These are phyloP conservation scores for Extremus antarcticus DNA, from an alignment of 495 filamentous ascomycete genomes.

Conservation along the genomic window DNA sequence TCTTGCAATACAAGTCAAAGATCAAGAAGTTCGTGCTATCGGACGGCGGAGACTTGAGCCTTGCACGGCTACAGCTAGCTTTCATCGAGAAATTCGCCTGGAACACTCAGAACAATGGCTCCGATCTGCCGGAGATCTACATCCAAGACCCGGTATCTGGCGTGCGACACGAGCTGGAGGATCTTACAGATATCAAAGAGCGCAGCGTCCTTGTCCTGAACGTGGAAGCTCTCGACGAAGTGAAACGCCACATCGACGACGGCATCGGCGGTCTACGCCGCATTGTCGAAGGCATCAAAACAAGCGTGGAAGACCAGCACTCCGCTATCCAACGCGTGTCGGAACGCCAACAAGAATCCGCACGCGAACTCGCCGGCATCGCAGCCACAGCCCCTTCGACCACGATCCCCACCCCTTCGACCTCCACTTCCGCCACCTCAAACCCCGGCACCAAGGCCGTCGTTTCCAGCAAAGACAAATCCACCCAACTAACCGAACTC, in stretches of 20 bases:
- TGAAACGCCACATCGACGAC: slow-evolving; percentile 92
- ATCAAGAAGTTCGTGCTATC: slow-evolving; percentile 91
- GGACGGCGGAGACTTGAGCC: slow-evolving; percentile 72
- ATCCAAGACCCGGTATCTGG: slow-evolving; percentile 93
- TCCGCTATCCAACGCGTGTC: slow-evolving; percentile 75
- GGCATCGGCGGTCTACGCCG: slow-evolving; percentile 69
- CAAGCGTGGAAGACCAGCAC: slow-evolving; percentile 68
- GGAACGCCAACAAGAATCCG: slow-evolving; percentile 79
- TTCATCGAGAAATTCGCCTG: slow-evolving; percentile 99
- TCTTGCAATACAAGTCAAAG: slow-evolving; percentile 90
- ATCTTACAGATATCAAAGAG: slow-evolving; percentile 90
- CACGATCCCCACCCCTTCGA: slow-evolving; percentile 10
- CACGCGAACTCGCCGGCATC: slow-evolving; percentile 80
- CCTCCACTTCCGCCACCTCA: not conserved
- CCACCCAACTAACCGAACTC: slow-evolving; percentile 58
- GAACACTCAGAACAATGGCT: slow-evolving; percentile 90
- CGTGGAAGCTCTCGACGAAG: slow-evolving; percentile 88
- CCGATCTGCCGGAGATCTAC: slow-evolving; percentile 91
- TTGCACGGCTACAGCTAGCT: slow-evolving; percentile 82
- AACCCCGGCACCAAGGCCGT: not conserved
- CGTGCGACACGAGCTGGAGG: slow-evolving; percentile 89
- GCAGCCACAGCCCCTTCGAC: slow-evolving; percentile 38
- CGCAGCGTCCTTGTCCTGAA: slow-evolving; percentile 88
- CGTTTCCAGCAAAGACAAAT: slow-evolving; percentile 27
- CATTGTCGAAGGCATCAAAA: slow-evolving; percentile 71